A percentile compares a stretch with the other conserved stretches of the same genome.
These are phyloP conservation scores for Penicillium sp. DNA, from an alignment of 2,329 filamentous ascomycete genomes.

Conservation along the genomic window DNA sequence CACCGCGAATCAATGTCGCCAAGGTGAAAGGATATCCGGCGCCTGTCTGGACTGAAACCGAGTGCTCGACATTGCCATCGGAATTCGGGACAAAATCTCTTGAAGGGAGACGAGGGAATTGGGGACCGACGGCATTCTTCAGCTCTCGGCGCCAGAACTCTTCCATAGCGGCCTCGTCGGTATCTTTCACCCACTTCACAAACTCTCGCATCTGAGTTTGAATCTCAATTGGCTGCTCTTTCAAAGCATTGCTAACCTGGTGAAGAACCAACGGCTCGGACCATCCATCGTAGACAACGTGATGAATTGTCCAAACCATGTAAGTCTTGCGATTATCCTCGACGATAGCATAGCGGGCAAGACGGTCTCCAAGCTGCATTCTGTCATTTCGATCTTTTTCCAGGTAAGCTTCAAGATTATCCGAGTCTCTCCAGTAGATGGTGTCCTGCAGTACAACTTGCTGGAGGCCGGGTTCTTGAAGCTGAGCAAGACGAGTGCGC, in stretches of 20 bases:
- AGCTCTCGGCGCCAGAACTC: constrained; percentile 52
- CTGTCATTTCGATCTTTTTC: constrained; percentile 25
- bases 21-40: constrained; percentile 40
- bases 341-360: constrained; percentile 39
- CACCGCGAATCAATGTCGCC: constrained; percentile 50
- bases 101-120: constrained; percentile 52
- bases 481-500: constrained; percentile 46
- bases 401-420: constrained; percentile 27
- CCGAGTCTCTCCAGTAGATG: constrained; percentile 32
- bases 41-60: constrained; percentile 31
- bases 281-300: constrained; percentile 55
- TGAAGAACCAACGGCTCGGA: constrained; percentile 40
- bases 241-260: constrained; percentile 31
- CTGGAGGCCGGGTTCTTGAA: constrained; percentile 34
- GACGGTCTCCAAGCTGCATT: constrained; percentile 37
- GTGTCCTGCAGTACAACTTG: constrained; percentile 38
- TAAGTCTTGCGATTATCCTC: constrained; percentile 30
- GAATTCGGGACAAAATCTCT: constrained; percentile 48
- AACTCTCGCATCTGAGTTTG: constrained; percentile 47
- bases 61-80: constrained; percentile 46
- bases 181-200: constrained; percentile 48
- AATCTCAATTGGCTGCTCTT: constrained; percentile 15
- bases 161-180: constrained; percentile 42
- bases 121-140: constrained; percentile 46
- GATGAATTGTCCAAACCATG: constrained; percentile 53